These are phyloP conservation scores for Microsporum audouinii DNA, from an alignment of 2,329 filamentous ascomycete species.

Conservation along the genomic window DNA sequence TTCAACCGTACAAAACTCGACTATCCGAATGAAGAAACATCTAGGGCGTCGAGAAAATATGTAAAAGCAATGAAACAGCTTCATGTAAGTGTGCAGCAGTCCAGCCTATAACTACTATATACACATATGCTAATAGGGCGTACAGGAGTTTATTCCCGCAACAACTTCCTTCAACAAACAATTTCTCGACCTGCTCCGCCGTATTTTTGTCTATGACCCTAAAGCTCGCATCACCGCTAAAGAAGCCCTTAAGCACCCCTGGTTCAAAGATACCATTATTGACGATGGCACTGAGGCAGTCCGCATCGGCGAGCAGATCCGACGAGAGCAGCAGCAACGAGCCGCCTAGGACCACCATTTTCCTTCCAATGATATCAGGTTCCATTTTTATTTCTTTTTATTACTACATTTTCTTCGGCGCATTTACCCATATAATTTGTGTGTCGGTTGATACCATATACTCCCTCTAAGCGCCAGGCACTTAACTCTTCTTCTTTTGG, in stretches of 20 bases:
- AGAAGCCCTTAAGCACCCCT: slow-evolving; percentile 53
- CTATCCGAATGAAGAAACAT: slow-evolving; percentile 53
- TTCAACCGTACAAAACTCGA: slow-evolving; percentile 48
- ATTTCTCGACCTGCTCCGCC: slow-evolving; percentile 51
- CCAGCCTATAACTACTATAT: not conserved
- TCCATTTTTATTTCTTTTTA: not conserved
- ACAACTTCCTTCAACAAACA: slow-evolving; percentile 50
- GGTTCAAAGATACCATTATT: slow-evolving; percentile 53
- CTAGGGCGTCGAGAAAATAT: slow-evolving; percentile 53
- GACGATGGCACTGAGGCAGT: slow-evolving; percentile 56
- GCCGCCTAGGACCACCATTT: not conserved
- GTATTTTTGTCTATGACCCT: slow-evolving; percentile 57
- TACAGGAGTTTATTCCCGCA: slow-evolving; percentile 51
- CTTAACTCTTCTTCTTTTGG: not conserved
- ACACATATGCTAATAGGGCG: slow-evolving; percentile 16
- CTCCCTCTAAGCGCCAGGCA: not conserved
- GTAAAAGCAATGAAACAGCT: slow-evolving; percentile 57
- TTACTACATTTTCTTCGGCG: not conserved
- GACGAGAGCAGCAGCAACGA: slow-evolving; percentile 8
- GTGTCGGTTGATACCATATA: slow-evolving; percentile 2
- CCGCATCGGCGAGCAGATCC: slow-evolving; percentile 42
- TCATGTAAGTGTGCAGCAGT: slow-evolving; percentile 34
- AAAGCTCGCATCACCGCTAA: slow-evolving; percentile 54
- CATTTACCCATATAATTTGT: not conserved
- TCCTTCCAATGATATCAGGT: not conserved